phyloP scores from a whole-genome alignment of 352 stramenopile genomes.

The Phytophthora hybrid region DNA sequence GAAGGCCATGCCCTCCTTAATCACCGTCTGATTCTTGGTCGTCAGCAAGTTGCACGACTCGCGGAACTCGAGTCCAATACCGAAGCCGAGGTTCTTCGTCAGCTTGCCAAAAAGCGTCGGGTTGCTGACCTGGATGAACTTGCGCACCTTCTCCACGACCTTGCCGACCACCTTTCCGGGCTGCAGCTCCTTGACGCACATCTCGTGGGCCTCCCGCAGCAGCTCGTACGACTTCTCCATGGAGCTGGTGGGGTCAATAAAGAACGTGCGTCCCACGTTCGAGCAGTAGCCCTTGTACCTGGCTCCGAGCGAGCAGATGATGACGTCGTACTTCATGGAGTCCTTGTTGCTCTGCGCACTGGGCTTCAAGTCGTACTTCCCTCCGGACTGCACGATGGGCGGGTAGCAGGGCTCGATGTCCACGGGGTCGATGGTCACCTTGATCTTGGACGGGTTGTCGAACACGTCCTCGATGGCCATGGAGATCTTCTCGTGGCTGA shows the following conservation, averaged over 20 bases:
- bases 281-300: conserved; percentile 97
- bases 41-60: conserved; percentile 93
- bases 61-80: conserved; percentile 96
- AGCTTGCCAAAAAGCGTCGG: conserved; percentile 88
- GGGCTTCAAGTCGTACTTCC: conserved; percentile 96
- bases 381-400: conserved; percentile 98
- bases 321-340: conserved; percentile 96
- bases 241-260: conserved; percentile 97
- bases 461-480: conserved; percentile 92
- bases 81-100: conserved; percentile 97
- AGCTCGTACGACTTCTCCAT: conserved; percentile 97
- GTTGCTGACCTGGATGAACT: conserved; percentile 88
- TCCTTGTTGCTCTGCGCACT: conserved; percentile 89
- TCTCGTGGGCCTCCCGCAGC: conserved; percentile 95
- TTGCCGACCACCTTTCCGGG: conserved; percentile 90
- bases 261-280: conserved; percentile 98
- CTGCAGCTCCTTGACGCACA: conserved; percentile 95
- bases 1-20: conserved; percentile 97
- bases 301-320: conserved; percentile 97
- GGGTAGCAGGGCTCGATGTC: conserved; percentile 98
- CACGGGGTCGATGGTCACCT: conserved; percentile 96
- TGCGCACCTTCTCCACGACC: conserved; percentile 90
- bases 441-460: conserved; percentile 94
- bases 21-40: conserved; percentile 92
- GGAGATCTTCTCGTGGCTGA: conserved; percentile 97